A percentile compares a stretch with the other conserved stretches of the same genome.
These are phyloP conservation scores for Catharanthus roseus DNA, from an alignment of 257 asterid genomes.

Conservation along the genomic window DNA sequence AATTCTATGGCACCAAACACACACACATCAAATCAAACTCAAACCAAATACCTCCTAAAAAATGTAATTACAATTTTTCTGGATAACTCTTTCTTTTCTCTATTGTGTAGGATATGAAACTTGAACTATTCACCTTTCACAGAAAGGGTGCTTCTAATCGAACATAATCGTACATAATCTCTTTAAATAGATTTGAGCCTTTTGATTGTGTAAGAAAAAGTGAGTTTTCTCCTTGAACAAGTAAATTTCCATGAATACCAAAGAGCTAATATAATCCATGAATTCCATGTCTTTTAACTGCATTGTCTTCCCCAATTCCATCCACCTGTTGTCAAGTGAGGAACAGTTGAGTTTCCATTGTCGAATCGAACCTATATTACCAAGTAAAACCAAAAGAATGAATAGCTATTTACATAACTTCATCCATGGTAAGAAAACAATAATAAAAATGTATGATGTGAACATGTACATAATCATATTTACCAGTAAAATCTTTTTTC, in stretches of 20 bases:
- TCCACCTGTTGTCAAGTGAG: constrained; percentile 49
- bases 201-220: constrained; percentile 21
- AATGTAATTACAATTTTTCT: too few relatives aligned
- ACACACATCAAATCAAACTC: too few relatives aligned
- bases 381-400: not conserved
- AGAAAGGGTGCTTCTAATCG: constrained; percentile 20
- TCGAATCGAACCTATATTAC: constrained; percentile 49
- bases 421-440: too few relatives aligned
- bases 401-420: too few relatives aligned
- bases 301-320: constrained; percentile 51
- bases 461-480: too few relatives aligned
- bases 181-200: constrained; percentile 15
- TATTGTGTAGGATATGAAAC: too few relatives aligned
- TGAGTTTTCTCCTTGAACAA: constrained; percentile 1
- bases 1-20: too few relatives aligned
- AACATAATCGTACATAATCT: constrained; percentile 27
- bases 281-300: constrained; percentile 78
- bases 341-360: constrained; percentile 29
- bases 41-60: too few relatives aligned
- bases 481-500: too few relatives aligned
- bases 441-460: too few relatives aligned
- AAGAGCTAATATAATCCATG: constrained; percentile 66
- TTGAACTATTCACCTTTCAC: not conserved
- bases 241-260: constrained; percentile 30
- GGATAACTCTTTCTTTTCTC: too few relatives aligned